These are phyloP conservation scores for Cordia subcordata DNA, from an alignment of 257 asterid species.

Conservation along the genomic window DNA sequence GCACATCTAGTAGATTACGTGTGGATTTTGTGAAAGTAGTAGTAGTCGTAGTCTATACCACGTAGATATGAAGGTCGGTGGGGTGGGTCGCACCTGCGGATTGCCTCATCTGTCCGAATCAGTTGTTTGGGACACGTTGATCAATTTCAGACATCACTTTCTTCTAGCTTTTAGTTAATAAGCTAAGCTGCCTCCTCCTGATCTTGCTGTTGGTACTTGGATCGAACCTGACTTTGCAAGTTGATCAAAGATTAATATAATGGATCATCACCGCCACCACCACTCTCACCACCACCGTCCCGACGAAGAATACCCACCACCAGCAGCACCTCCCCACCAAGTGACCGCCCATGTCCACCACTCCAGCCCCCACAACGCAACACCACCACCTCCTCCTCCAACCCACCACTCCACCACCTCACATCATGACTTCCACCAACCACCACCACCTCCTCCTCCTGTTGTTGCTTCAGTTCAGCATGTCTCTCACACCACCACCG, in stretches of 20 bases:
- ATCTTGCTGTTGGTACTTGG: not conserved
- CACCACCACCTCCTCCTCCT: conserved; percentile 2
- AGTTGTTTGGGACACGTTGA: too few relatives aligned
- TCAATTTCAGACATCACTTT: too few relatives aligned
- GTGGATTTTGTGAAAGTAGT: too few relatives aligned
- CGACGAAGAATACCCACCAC: not conserved
- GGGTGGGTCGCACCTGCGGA: too few relatives aligned
- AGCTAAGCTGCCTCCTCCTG: too few relatives aligned
- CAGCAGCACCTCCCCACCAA: not conserved
- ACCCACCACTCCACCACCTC: conserved; percentile 16
- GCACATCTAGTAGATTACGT: too few relatives aligned
- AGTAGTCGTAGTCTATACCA: too few relatives aligned
- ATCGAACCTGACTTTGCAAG: not conserved
- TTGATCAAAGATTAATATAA: not conserved
- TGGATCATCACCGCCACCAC: not conserved
- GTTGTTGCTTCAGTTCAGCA: not conserved
- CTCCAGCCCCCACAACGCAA: conserved; percentile 18
- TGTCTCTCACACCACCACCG: conserved; percentile 14
- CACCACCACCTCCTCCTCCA: conserved; percentile 18
- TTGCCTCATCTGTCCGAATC: too few relatives aligned
- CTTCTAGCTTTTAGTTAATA: too few relatives aligned
- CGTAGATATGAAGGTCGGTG: too few relatives aligned
- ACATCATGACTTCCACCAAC: conserved; percentile 21
- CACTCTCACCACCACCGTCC: not conserved
- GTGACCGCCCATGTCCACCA: not conserved